Evolutionary conservation across 1,284 basidiomycete genomes (phyloP).

Genomic region (Ceraceosorus guamensis): DNA sequence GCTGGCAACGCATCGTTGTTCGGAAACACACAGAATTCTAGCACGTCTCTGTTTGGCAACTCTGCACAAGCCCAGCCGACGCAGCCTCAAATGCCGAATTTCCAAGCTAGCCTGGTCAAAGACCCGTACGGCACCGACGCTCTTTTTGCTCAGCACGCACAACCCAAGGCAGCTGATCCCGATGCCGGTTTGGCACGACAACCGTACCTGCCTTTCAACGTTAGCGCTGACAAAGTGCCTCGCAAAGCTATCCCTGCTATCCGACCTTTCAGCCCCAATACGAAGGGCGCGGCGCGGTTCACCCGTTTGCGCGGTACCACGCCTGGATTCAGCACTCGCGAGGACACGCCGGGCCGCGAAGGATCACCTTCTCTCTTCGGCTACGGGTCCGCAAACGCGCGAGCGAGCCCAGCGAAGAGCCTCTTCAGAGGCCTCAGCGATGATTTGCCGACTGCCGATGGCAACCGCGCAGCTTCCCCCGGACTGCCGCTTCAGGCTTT

Average conservation of each 20-base stretch:
- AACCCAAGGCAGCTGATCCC: conserved; percentile 14
- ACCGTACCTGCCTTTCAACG: conserved; percentile 41
- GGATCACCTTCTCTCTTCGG: conserved; percentile 30
- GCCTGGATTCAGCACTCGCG: conserved; percentile 26
- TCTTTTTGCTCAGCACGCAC: conserved; percentile 50
- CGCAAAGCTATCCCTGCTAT: conserved; percentile 35
- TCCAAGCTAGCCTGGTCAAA: conserved; percentile 60
- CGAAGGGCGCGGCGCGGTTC: conserved; percentile 36
- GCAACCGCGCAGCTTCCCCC: conserved; percentile 8
- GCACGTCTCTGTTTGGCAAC: conserved; percentile 8
- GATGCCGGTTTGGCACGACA: conserved; percentile 25
- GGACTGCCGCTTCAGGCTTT: conserved; percentile 14
- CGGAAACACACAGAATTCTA: conserved; percentile 12
- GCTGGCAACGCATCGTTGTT: too few relatives aligned
- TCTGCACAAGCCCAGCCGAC: conserved; percentile 28
- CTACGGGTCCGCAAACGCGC: not conserved
- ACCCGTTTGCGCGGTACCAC: conserved; percentile 43
- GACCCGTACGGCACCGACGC: conserved; percentile 75
- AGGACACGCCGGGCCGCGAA: conserved; percentile 40
- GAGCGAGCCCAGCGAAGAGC: conserved; percentile 35
- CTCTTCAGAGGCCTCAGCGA: conserved; percentile 57
- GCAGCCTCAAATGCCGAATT: conserved; percentile 49
- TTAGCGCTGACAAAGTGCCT: conserved; percentile 4
- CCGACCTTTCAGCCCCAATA: conserved; percentile 52
- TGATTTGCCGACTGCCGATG: conserved; percentile 23